Evolutionary conservation across 2,329 filamentous ascomycete genomes (phyloP).

Genomic region (Lasiodiplodia citricola): DNA sequence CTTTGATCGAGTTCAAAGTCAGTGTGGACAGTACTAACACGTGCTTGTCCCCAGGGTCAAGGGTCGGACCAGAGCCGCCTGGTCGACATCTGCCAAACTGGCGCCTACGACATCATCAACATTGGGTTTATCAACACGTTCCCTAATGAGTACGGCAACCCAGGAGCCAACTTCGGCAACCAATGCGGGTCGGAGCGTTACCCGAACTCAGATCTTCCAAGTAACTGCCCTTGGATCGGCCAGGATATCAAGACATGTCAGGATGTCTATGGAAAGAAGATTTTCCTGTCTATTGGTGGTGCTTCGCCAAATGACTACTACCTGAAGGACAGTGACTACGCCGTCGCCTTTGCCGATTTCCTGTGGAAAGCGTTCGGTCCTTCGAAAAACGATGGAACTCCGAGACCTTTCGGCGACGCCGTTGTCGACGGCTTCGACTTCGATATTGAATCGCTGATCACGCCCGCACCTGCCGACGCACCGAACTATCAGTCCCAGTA

Average conservation of each 20-base stretch:
- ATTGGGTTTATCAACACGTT: conserved; percentile 68
- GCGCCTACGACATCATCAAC: conserved; percentile 58
- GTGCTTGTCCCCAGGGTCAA: conserved; percentile 51
- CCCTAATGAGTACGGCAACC: conserved; percentile 54
- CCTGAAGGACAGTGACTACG: conserved; percentile 67
- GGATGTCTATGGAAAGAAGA: conserved; percentile 66
- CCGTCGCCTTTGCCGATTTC: conserved; percentile 54
- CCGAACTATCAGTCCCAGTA: conserved; percentile 45
- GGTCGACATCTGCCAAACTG: conserved; percentile 49
- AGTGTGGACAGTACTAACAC: conserved; percentile 6
- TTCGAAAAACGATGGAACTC: conserved; percentile 46
- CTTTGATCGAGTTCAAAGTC: neutral
- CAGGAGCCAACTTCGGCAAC: conserved; percentile 68
- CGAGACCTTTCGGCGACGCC: conserved; percentile 70
- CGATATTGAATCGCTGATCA: conserved; percentile 71
- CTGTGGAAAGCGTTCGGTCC: conserved; percentile 77
- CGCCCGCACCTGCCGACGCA: conserved; percentile 43
- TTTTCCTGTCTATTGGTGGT: conserved; percentile 74
- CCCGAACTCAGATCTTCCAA: conserved; percentile 56
- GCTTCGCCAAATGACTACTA: conserved; percentile 55
- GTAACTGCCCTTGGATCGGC: conserved; percentile 36
- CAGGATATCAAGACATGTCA: conserved; percentile 65
- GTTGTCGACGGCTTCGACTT: conserved; percentile 78
- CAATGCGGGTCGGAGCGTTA: conserved; percentile 60
- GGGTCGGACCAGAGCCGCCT: conserved; percentile 49